Evolutionary conservation across 1,139 yeast genomes (phyloP).

Genomic region (Wickerhamomyces sp.): DNA sequence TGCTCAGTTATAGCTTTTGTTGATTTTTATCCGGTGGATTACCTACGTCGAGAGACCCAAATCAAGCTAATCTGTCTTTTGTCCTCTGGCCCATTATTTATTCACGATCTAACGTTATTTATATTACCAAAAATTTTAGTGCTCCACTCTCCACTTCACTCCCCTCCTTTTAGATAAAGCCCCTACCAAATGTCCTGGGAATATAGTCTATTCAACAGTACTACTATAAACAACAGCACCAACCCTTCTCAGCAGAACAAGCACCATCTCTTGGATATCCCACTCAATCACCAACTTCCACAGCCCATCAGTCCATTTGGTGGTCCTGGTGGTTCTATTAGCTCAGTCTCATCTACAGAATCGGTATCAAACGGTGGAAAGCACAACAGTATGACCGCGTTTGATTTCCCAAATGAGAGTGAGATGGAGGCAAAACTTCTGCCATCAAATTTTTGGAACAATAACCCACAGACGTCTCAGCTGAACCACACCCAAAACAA

Average conservation of each 20-base stretch:
- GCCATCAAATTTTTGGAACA: constrained; percentile 12
- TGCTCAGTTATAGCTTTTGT: no score
- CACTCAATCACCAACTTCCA: constrained; percentile 4
- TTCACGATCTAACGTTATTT: no score
- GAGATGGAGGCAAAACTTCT: constrained; percentile 14
- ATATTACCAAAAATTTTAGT: no score
- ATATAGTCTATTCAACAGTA: constrained; percentile 4
- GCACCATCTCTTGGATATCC: neutral
- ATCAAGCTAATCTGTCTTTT: no score
- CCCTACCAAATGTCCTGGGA: constrained; percentile 14
- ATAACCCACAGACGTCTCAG: no score
- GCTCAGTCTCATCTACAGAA: constrained; percentile 4
- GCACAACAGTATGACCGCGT: constrained; percentile 6
- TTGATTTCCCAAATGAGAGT: constrained; percentile 4
- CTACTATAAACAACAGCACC: neutral
- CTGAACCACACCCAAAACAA: neutral
- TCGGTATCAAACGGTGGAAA: no score
- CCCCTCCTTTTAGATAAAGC: no score
- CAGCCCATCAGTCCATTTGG: constrained; percentile 6
- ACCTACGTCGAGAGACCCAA: no score
- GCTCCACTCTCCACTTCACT: no score
- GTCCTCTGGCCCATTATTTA: no score
- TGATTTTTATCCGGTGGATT: no score
- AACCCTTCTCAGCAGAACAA: neutral
- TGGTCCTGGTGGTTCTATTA: constrained; percentile 6